Evolutionary conservation across 306 rosid genomes (phyloP).

Genomic region (Ceratonia siliqua): DNA sequence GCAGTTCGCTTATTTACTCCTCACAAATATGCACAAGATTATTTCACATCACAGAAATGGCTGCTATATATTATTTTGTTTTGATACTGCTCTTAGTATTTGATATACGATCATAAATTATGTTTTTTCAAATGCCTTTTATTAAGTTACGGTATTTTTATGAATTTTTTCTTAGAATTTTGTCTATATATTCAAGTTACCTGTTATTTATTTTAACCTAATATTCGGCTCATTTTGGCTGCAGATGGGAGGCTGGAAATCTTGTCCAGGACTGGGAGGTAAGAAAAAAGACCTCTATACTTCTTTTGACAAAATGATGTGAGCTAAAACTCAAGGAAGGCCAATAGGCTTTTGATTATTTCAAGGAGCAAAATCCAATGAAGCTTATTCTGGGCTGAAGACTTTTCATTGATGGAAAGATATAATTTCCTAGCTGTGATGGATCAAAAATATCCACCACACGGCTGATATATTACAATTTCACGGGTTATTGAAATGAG

Average conservation of each 20-base stretch:
- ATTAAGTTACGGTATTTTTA: background rate
- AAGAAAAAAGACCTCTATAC: background rate
- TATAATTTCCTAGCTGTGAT: background rate
- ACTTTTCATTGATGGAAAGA: conserved; percentile 12
- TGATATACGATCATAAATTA: conserved; percentile 4
- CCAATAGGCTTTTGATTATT: background rate
- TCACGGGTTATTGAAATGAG: background rate
- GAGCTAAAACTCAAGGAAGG: conserved; percentile 20
- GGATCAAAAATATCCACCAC: background rate
- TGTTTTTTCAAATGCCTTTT: conserved; percentile 22
- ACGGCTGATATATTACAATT: background rate
- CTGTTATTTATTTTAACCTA: conserved; percentile 31
- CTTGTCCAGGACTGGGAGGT: conserved; percentile 16
- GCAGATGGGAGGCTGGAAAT: conserved; percentile 49
- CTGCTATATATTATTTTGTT: conserved; percentile 26
- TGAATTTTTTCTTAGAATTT: conserved; percentile 12
- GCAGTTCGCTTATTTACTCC: background rate
- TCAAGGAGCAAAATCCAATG: conserved; percentile 6
- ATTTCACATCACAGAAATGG: background rate
- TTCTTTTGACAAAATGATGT: background rate
- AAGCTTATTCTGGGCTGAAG: conserved; percentile 10
- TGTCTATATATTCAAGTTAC: conserved; percentile 14
- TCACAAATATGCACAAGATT: background rate
- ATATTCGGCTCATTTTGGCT: conserved; percentile 33
- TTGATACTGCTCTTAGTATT: conserved; percentile 23